phyloP scores from a whole-genome alignment of 1,139 yeast species.

The Sugiyamaella sp. region DNA sequence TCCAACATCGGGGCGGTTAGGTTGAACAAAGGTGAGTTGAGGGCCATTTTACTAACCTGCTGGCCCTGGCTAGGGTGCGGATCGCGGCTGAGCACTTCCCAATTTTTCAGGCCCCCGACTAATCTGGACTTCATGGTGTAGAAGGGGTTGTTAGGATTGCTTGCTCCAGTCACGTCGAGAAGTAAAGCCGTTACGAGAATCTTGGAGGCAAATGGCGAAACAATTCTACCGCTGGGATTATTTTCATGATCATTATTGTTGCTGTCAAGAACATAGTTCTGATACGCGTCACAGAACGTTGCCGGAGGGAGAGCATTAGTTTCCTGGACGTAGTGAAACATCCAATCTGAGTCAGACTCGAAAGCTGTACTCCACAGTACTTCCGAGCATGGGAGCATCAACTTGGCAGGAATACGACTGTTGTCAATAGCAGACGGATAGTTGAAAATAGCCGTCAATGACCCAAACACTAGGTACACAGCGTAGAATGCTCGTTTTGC shows the following conservation, averaged over 20 bases:
- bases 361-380: constrained; percentile 38
- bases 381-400: constrained; percentile 42
- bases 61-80: constrained; percentile 36
- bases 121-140: constrained; percentile 17
- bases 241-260: constrained; percentile 14
- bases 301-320: constrained; percentile 14
- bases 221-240: constrained; percentile 17
- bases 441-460: constrained; percentile 38
- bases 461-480: constrained; percentile 38
- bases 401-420: constrained; percentile 31
- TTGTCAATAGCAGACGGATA: constrained; percentile 36
- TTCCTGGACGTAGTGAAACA: constrained; percentile 21
- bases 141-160: constrained; percentile 12
- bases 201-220: constrained; percentile 34
- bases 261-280: constrained; percentile 14
- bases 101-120: constrained; percentile 21
- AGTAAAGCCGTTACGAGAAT: constrained; percentile 34
- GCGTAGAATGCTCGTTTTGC: constrained; percentile 40
- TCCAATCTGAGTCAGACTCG: constrained; percentile 34
- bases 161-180: constrained; percentile 25
- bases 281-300: constrained; percentile 17
- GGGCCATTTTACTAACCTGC: constrained; percentile 28
- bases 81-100: constrained; percentile 30
- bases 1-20: constrained; percentile 29
- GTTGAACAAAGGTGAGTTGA: constrained; percentile 24